A percentile compares a stretch with the other conserved stretches of the same genome.
phyloP scores from a whole-genome alignment of 2,329 filamentous ascomycete species.

The Verticillium alfalfae region DNA sequence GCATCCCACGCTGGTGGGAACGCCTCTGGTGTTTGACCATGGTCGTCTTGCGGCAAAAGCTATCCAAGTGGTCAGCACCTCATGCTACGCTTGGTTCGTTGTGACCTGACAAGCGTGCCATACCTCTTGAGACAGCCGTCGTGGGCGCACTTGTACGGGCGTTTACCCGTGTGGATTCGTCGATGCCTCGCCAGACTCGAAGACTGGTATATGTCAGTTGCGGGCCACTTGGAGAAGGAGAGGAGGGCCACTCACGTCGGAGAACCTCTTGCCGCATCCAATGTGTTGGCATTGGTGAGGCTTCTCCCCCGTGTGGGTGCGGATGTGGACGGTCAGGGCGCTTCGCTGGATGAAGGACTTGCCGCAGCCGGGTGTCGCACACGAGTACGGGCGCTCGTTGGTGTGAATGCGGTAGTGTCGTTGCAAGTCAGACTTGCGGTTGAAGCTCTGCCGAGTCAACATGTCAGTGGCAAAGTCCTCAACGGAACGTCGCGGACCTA shows the following conservation, averaged over 20 bases:
- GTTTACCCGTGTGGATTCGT: slow-evolving; percentile 61
- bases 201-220: slow-evolving; percentile 41
- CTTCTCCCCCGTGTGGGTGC: slow-evolving; percentile 68
- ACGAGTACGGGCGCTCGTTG: slow-evolving; percentile 63
- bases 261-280: slow-evolving; percentile 64
- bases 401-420: slow-evolving; percentile 68
- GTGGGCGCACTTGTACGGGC: slow-evolving; percentile 59
- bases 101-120: slow-evolving; percentile 4
- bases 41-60: slow-evolving; percentile 68
- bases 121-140: slow-evolving; percentile 59
- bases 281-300: slow-evolving; percentile 62
- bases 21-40: slow-evolving; percentile 63
- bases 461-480: not conserved
- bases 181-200: slow-evolving; percentile 61
- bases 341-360: slow-evolving; percentile 70
- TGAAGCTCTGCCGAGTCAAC: slow-evolving; percentile 55
- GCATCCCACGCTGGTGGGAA: slow-evolving; percentile 53
- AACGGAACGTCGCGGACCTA: not conserved
- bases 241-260: slow-evolving; percentile 49
- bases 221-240: not conserved
- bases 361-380: slow-evolving; percentile 53
- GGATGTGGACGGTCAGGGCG: slow-evolving; percentile 64
- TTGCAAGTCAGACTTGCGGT: slow-evolving; percentile 65
- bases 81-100: no score
- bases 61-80: slow-evolving; percentile 18